phyloP scores from a whole-genome alignment of 305 asterid species.

The Fraxinus baroniana region DNA sequence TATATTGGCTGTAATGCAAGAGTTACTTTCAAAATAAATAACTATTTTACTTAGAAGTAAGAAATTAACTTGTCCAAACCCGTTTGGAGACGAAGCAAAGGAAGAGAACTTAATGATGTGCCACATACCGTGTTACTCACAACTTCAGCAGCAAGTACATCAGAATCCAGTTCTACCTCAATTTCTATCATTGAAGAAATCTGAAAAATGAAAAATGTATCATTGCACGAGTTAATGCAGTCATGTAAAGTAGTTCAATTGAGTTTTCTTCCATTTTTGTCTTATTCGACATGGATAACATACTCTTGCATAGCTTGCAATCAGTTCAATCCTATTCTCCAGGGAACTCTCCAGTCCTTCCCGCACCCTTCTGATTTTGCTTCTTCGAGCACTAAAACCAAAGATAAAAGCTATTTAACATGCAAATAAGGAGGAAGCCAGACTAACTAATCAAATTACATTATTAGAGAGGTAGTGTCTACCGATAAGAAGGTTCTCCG shows the following conservation, averaged over 20 bases:
- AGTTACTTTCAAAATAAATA: background rate
- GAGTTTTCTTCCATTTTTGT: background rate
- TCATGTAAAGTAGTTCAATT: constrained; percentile 5
- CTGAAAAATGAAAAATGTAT: constrained; percentile 40
- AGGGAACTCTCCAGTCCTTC: constrained; percentile 79
- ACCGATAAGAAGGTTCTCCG: constrained; percentile 96
- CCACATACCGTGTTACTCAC: constrained; percentile 60
- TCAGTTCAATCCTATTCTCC: constrained; percentile 75
- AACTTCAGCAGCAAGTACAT: constrained; percentile 91
- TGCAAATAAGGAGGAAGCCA: constrained; percentile 15
- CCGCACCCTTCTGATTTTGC: constrained; percentile 72
- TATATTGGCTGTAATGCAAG: background rate
- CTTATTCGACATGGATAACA: constrained; percentile 22
- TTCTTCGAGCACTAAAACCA: constrained; percentile 66
- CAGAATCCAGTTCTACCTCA: constrained; percentile 89
- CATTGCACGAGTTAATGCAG: background rate
- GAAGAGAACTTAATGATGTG: background rate
- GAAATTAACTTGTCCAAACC: background rate
- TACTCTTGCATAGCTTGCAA: constrained; percentile 96
- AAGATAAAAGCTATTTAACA: constrained; percentile 8
- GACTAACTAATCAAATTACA: background rate
- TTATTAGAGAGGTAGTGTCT: constrained; percentile 7
- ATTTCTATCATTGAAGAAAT: constrained; percentile 95
- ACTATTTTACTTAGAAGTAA: background rate
- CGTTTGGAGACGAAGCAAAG: constrained; percentile 1